These are phyloP conservation scores for Aureobasidium subglaciale DNA, from an alignment of 2,329 filamentous ascomycete genomes.

Conservation along the genomic window DNA sequence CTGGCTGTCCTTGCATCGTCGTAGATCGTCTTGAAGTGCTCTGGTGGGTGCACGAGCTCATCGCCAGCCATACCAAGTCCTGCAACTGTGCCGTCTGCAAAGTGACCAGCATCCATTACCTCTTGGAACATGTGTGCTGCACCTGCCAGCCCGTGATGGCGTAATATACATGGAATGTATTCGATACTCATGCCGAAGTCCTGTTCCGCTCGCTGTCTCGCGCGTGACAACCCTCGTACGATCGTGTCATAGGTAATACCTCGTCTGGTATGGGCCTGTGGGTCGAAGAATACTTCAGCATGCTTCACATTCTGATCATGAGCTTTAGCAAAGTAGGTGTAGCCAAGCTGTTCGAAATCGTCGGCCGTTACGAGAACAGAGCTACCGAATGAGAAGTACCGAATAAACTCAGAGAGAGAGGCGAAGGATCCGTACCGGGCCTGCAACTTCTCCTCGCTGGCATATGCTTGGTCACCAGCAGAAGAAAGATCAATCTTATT, in stretches of 20 bases:
- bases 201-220: constrained; percentile 13
- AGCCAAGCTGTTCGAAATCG: constrained; percentile 7
- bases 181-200: constrained; percentile 12
- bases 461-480: not conserved
- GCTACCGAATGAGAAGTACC: constrained; percentile 3
- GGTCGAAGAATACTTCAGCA: constrained; percentile 19
- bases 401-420: constrained; percentile 5
- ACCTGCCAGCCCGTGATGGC: constrained; percentile 5
- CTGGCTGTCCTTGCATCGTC: not conserved
- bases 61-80: constrained; percentile 11
- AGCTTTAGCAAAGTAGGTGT: constrained; percentile 3
- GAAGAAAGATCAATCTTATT: constrained; percentile 6
- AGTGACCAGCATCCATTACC: not conserved
- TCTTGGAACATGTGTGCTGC: not conserved
- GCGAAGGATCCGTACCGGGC: constrained; percentile 7
- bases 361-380: not conserved
- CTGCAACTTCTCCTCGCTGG: not conserved
- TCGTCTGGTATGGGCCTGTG: constrained; percentile 16
- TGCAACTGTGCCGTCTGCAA: not conserved
- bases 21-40: constrained; percentile 3
- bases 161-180: constrained; percentile 16
- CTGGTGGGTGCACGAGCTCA: constrained; percentile 11
- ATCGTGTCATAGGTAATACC: constrained; percentile 14
- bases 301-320: constrained; percentile 7
- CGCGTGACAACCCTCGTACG: constrained; percentile 13